Evolutionary conservation across 192 early-diverging fungal genomes (phyloP), one percentile per base, ranked within the genome.

Genomic region (Coemansia sp.): DNA sequence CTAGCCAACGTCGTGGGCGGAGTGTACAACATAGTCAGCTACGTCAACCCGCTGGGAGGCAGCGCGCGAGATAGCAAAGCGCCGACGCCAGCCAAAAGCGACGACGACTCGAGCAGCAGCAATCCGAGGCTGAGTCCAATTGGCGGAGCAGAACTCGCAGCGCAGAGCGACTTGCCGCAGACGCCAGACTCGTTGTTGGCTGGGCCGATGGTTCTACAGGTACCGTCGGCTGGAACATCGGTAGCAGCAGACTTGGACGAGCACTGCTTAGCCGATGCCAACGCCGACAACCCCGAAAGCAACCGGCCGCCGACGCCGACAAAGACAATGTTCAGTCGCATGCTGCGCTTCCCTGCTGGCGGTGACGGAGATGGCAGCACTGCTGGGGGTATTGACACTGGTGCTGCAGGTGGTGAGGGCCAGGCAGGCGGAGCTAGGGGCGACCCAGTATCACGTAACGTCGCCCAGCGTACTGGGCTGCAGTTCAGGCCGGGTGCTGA

Each of bases 291-390:
- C 44, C 80, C 80, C 27, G 80, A 82, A 38, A 73, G 51, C 80
- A 77, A 82, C 72, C 80, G 80, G 14, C 80, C 80, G 62, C 80
- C 80, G 1, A 82, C 80, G 31, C 80, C 80, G 2, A 82, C 80
- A 25, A 82, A 82, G 66, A 44, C 62, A n/a, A 67, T 68, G 62
- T 74, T 82, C 37, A 59, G 75, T 12, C 75, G 80, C 12, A 76
- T 76, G 72, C 69, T 82, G 59, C 71, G 80, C 21, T 68, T 82
- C 9, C 75, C 73, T 1, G 32, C 67, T 14, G 31, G 57, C 25
- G 59, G 19, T 41, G 64, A 53, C 3, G 25, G 23, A n/a, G 46
- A 48, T 8, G 19, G 46, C 19, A 48, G 46, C 9, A 9, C 46
- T 48, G 46, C 19, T 23, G 46, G 46, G n/a, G 46, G 5, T 1